Evolutionary conservation across 306 rosid genomes (phyloP).

Genomic region (Dicorynia guianensis): DNA sequence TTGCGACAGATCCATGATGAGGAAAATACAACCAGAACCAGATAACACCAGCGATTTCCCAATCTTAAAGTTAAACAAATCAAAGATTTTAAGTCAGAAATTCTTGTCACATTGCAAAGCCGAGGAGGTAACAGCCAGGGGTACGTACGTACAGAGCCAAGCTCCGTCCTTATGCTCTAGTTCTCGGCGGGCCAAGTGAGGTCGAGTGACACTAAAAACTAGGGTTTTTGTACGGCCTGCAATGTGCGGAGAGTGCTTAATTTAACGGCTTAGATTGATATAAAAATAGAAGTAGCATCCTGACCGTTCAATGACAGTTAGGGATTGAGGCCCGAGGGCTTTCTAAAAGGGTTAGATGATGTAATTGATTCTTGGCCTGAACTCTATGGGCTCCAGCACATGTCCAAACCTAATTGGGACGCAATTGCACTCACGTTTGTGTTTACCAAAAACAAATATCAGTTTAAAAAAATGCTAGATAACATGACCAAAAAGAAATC

Average conservation of each 20-base stretch:
- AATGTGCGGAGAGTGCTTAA: neutral
- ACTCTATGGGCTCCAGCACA: too few species aligned
- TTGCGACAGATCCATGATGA: neutral
- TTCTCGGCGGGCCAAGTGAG: neutral
- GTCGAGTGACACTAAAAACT: neutral
- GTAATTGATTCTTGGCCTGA: too few species aligned
- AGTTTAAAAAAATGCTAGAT: too few species aligned
- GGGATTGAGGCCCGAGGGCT: too few species aligned
- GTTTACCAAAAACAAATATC: too few species aligned
- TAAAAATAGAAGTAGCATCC: neutral
- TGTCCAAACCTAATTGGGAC: too few species aligned
- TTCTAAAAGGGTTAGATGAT: neutral
- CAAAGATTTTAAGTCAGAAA: too few species aligned
- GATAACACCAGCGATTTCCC: neutral
- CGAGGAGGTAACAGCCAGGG: neutral
- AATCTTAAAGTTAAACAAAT: neutral
- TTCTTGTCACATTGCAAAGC: too few species aligned
- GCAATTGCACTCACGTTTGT: too few species aligned
- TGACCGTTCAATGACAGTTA: neutral
- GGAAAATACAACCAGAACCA: neutral
- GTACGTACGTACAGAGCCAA: neutral
- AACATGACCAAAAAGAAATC: too few species aligned
- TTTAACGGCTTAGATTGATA: neutral
- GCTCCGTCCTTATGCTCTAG: too few species aligned
- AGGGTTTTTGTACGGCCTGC: conserved; percentile 3